Evolutionary conservation across 148 eudicot species (phyloP).

Genomic region (Suaeda aralocaspica): DNA sequence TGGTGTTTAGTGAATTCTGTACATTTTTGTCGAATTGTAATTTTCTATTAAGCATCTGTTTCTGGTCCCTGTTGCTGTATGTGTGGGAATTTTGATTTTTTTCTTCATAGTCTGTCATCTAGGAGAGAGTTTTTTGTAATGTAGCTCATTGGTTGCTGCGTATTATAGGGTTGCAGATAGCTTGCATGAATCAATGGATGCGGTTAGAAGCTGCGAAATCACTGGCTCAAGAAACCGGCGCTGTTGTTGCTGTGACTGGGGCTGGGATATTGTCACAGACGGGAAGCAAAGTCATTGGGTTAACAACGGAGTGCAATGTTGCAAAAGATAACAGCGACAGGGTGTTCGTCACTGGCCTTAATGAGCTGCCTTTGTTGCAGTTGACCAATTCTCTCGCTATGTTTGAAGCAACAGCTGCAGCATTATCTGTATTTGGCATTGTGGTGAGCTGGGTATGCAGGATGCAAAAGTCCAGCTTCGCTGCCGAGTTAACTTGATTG

Average conservation of each 20-base stretch:
- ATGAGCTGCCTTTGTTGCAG: constrained; percentile 80
- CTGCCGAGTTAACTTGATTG: constrained; percentile 64
- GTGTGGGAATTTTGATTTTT: too few relatives aligned
- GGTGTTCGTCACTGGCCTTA: constrained; percentile 88
- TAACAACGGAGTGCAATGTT: constrained; percentile 75
- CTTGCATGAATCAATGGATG: constrained; percentile 60
- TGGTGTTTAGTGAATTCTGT: too few relatives aligned
- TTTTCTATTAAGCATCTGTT: too few relatives aligned
- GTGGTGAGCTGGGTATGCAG: constrained; percentile 68
- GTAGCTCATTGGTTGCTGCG: constrained; percentile 1
- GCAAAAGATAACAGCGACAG: constrained; percentile 81
- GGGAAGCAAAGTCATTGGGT: constrained; percentile 57
- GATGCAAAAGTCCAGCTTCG: constrained; percentile 74
- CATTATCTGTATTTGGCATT: constrained; percentile 67
- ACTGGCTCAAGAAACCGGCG: constrained; percentile 51
- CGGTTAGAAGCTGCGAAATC: constrained; percentile 78
- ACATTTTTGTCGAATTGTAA: too few relatives aligned
- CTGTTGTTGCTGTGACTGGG: constrained; percentile 76
- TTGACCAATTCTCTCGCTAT: constrained; percentile 49
- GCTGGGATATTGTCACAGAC: constrained; percentile 75
- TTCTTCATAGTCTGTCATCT: too few relatives aligned
- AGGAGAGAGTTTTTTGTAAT: not conserved
- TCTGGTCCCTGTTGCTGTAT: too few relatives aligned
- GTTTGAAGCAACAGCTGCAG: constrained; percentile 80
- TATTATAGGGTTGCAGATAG: constrained; percentile 73